Evolutionary conservation across 1,284 basidiomycete genomes (phyloP), one percentile per base, ranked within the genome.

Genomic region (Moesziomyces aphidis): DNA sequence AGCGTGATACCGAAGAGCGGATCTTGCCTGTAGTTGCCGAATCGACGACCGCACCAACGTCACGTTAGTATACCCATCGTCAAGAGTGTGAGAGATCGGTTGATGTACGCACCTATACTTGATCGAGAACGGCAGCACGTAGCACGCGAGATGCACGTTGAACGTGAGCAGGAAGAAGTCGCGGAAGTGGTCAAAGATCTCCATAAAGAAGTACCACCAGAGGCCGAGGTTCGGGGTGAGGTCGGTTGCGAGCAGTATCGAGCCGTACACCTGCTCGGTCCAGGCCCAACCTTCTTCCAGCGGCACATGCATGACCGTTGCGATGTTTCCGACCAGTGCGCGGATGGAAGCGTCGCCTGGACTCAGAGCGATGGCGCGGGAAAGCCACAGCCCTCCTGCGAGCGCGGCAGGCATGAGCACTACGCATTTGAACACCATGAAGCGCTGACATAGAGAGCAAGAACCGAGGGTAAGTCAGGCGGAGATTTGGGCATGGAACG

Each of bases 201-300:
- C 95, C 15, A 95, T 97, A 86, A 98, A 97, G 86, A 98, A 98
- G 86, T 99, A 99, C 97, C 97, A 99, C 91, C 93, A 95, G 43
- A 98, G 86, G 4, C 96, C 96, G 9, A 93, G 90, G 79, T 96
- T 97, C 0, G 97, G 97, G 6, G 93, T 94, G 58, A 98, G 70
- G 34, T 83, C 76, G 24, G 78, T 70, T 8, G 74, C 60, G 15
- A 83, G 66, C 48, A 65, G 39, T 94, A 90, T 90, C 55, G 92
- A 89, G 22, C 93, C 92, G 91, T 93, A 97, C 0, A 92, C 93
- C 76, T 91, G 89, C 6, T 86, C 83, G 50, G 93, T 83, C 92
- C 93, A 95, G 17, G 84, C 83, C 86, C 77, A 81, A 23, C 86
- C 89, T 26, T 88, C 87, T 28, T 90, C 90, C 21, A 89, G 86